Evolutionary conservation across 2,329 filamentous ascomycete species (phyloP).

Genomic region (Aciculosporium take): DNA sequence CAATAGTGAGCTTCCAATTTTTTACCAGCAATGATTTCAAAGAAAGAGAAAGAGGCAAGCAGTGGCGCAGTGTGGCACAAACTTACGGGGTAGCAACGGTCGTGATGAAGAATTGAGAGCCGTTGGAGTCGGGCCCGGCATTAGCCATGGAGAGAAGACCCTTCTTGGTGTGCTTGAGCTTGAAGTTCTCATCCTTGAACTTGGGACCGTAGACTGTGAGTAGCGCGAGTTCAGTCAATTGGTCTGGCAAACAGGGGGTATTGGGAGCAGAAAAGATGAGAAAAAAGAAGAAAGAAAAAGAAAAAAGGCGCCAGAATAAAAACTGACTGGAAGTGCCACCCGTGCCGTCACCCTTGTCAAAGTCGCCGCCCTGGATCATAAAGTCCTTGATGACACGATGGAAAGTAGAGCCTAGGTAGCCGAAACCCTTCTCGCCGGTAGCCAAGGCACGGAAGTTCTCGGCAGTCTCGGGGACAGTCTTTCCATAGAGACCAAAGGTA

Average conservation of each 20-base stretch:
- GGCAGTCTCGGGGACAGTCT: slow-evolving; percentile 64
- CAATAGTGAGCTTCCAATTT: background rate
- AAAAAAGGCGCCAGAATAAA: background rate
- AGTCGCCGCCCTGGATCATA: slow-evolving; percentile 88
- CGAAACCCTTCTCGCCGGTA: slow-evolving; percentile 75
- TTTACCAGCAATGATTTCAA: too few relatives aligned
- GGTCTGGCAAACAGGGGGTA: too few relatives aligned
- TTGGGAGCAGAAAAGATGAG: too few relatives aligned
- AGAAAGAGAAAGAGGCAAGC: too few relatives aligned
- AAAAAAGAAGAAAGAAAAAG: too few relatives aligned
- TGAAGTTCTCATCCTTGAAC: slow-evolving; percentile 88
- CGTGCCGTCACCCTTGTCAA: slow-evolving; percentile 69
- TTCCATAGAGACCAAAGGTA: slow-evolving; percentile 73
- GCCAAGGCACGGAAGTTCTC: slow-evolving; percentile 69
- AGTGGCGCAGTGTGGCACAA: background rate
- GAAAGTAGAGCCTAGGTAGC: slow-evolving; percentile 70
- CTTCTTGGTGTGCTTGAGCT: slow-evolving; percentile 81
- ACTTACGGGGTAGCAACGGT: slow-evolving; percentile 61
- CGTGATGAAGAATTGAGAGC: slow-evolving; percentile 85
- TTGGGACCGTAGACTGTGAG: slow-evolving; percentile 60
- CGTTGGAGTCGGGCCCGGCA: slow-evolving; percentile 72
- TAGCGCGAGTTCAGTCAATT: slow-evolving; percentile 10
- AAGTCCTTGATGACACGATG: slow-evolving; percentile 84
- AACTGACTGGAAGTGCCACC: slow-evolving; percentile 70
- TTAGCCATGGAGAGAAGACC: slow-evolving; percentile 78